Percentiles rank a stretch among this genome's conserved stretches.
These are phyloP conservation scores for Termitomyces sp. DNA, from an alignment of 768 basidiomycete genomes.

Conservation along the genomic window DNA sequence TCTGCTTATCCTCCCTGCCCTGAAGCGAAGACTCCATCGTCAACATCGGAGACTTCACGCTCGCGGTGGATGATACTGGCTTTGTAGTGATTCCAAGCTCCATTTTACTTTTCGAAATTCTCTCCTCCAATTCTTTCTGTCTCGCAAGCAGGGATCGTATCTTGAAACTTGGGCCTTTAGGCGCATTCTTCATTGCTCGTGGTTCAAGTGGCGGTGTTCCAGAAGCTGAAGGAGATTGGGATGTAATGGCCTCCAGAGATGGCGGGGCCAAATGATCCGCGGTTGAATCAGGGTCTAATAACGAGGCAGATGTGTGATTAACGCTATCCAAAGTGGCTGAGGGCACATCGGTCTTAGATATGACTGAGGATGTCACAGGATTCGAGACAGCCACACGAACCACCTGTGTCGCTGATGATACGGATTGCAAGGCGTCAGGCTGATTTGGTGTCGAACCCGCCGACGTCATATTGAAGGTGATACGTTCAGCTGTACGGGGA, in stretches of 20 bases:
- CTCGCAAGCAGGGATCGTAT: constrained; percentile 33
- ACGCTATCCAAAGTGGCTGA: not conserved
- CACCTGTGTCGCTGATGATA: not conserved
- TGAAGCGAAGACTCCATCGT: not conserved
- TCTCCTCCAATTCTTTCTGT: constrained; percentile 40
- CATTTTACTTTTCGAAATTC: constrained; percentile 29
- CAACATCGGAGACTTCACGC: not conserved
- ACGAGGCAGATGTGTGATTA: not conserved
- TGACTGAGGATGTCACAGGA: not conserved
- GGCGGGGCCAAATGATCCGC: not conserved
- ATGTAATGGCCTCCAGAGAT: not conserved
- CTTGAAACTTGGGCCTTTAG: constrained; percentile 30
- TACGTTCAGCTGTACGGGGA: constrained; percentile 10
- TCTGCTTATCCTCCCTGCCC: constrained; percentile 19
- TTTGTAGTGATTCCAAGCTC: constrained; percentile 21
- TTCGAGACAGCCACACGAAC: not conserved
- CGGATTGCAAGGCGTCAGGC: not conserved
- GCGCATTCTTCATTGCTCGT: constrained; percentile 30
- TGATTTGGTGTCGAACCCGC: not conserved
- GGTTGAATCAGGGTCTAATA: not conserved
- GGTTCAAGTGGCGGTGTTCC: constrained; percentile 28
- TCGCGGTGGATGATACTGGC: not conserved
- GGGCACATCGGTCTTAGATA: not conserved
- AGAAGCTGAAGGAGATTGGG: constrained; percentile 3
- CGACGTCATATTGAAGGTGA: not conserved